These are phyloP conservation scores for Nothophytophthora sp. DNA, from an alignment of 352 stramenopile species.

Conservation along the genomic window DNA sequence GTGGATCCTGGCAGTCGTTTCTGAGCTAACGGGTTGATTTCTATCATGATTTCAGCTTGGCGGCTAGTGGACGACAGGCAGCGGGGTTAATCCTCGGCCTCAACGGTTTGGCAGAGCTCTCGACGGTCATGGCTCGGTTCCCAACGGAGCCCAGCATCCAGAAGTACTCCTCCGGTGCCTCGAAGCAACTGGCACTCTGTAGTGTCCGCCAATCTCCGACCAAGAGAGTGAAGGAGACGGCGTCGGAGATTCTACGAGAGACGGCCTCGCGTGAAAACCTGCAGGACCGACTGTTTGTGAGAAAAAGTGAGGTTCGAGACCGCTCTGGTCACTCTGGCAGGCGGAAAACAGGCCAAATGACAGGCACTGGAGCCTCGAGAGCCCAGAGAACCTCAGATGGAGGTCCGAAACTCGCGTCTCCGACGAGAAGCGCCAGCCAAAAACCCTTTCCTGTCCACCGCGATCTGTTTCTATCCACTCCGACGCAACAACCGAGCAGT, in stretches of 20 bases:
- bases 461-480: slow-evolving; percentile 15
- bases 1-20: not conserved
- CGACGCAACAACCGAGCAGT: slow-evolving; percentile 30
- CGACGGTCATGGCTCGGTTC: slow-evolving; percentile 74
- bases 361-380: slow-evolving; percentile 6
- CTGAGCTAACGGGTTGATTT: not conserved
- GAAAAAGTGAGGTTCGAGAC: slow-evolving; percentile 2
- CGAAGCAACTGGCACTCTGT: slow-evolving; percentile 56
- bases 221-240: slow-evolving; percentile 41
- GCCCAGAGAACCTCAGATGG: slow-evolving; percentile 6
- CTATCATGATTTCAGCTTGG: slow-evolving; percentile 34
- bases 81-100: slow-evolving; percentile 52
- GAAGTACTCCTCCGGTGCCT: slow-evolving; percentile 60
- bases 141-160: slow-evolving; percentile 67
- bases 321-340: slow-evolving; percentile 24
- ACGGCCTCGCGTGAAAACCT: slow-evolving; percentile 35
- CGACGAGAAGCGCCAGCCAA: no score
- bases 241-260: slow-evolving; percentile 45
- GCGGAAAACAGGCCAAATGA: slow-evolving; percentile 21
- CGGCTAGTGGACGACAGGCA: slow-evolving; percentile 51
- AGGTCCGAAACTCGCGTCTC: slow-evolving; percentile 50
- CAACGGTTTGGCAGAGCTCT: slow-evolving; percentile 69
- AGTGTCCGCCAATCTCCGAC: slow-evolving; percentile 42
- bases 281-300: slow-evolving; percentile 16
- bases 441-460: no score